A percentile compares a stretch with the other conserved stretches of the same genome.
Evolutionary conservation across 2,329 filamentous ascomycete species (phyloP).

Genomic region (Pseudogymnoascus sp.): DNA sequence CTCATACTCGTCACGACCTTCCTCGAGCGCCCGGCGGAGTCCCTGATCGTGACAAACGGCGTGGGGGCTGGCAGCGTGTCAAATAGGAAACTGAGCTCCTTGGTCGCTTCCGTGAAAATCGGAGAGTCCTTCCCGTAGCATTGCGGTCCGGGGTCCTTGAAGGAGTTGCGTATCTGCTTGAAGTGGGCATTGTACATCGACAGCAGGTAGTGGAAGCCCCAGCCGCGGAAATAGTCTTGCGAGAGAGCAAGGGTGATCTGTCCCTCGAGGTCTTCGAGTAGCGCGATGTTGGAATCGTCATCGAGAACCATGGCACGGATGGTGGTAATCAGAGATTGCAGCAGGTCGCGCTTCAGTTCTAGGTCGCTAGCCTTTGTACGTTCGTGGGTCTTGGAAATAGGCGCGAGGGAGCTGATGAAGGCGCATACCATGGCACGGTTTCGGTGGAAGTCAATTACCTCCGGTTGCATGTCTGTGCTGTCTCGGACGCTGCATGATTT

Average conservation of each 20-base stretch:
- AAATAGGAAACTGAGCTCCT: constrained; percentile 39
- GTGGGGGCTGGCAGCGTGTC: constrained; percentile 28
- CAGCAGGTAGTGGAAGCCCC: constrained; percentile 52
- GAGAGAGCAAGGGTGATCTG: constrained; percentile 44
- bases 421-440: constrained; percentile 43
- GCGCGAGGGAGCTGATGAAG: constrained; percentile 42
- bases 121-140: constrained; percentile 44
- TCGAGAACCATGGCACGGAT: constrained; percentile 31
- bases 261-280: constrained; percentile 45
- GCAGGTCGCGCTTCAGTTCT: constrained; percentile 16
- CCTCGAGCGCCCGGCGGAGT: background rate
- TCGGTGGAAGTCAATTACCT: constrained; percentile 43
- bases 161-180: constrained; percentile 52
- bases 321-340: constrained; percentile 28
- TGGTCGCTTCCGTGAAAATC: constrained; percentile 44
- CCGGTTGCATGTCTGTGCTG: constrained; percentile 21
- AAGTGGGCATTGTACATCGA: constrained; percentile 49
- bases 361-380: background rate
- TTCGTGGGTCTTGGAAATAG: constrained; percentile 14
- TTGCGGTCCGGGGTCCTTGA: constrained; percentile 53
- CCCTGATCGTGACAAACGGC: constrained; percentile 13
- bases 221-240: constrained; percentile 37
- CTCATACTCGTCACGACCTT: constrained; percentile 33
- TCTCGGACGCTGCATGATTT: background rate
- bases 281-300: constrained; percentile 37